Evolutionary conservation across 2,329 filamentous ascomycete species (phyloP).

Genomic region (Aspergillus puulaauensis): DNA sequence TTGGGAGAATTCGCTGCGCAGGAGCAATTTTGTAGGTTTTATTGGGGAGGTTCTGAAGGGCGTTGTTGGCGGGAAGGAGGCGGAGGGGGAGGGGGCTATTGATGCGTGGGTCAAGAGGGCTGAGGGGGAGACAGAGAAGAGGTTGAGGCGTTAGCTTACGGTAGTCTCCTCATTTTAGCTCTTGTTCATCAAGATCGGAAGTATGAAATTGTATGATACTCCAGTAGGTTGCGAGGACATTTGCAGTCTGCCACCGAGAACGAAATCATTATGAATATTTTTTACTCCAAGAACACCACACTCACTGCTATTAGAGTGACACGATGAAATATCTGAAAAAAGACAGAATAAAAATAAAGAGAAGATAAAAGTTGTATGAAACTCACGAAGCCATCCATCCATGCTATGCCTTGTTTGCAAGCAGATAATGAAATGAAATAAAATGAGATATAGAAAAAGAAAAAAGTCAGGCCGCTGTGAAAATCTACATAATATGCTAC

Average conservation of each 20-base stretch:
- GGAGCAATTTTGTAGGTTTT: constrained; percentile 96
- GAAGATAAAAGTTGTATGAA: not conserved
- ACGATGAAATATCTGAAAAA: not conserved
- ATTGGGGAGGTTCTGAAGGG: constrained; percentile 86
- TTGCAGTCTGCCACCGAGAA: not conserved
- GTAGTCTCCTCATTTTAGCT: not conserved
- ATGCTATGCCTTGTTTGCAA: not conserved
- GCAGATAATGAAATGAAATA: no score
- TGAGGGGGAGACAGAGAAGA: constrained; percentile 43
- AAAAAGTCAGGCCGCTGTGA: not conserved
- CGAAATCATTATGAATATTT: not conserved
- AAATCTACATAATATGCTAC: constrained; percentile 15
- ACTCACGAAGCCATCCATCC: not conserved
- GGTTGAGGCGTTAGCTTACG: constrained; percentile 22
- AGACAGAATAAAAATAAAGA: not conserved
- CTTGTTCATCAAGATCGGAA: not conserved
- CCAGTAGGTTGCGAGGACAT: not conserved
- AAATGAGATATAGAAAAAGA: not conserved
- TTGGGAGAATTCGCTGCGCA: constrained; percentile 89
- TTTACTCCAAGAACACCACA: not conserved
- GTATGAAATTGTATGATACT: not conserved
- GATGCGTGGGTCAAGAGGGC: constrained; percentile 78
- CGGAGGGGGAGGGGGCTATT: constrained; percentile 65
- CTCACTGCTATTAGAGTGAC: not conserved
- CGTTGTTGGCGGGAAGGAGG: constrained; percentile 73